Base-by-base conservation (phyloP, 371 early-diverging fungal genomes). In the Lichtheimia corymbifera region DNA sequence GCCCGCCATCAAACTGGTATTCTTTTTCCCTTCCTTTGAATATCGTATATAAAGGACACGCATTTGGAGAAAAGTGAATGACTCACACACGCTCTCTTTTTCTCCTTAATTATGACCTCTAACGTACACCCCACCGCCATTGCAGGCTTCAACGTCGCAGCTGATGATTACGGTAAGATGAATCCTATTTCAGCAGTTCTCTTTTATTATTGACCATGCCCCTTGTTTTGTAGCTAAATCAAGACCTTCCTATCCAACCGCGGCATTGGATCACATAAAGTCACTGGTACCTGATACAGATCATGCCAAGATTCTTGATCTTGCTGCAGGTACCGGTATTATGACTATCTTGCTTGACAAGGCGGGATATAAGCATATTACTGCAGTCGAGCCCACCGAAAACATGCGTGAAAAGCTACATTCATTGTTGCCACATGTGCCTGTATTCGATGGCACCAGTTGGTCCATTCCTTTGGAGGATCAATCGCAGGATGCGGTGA, bases 251-350 rank as follows among this genome's bases (percentile, higher is more conserved):
- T 80, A 77, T 55, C 81, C 81, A 5, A 30, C 44, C 5, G 59
- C 63, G 42, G 62, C 70, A 9, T 20, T 77, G 11, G 66, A 66
- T 2, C 41, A 63, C 4, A 61, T 76, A 13, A 45, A 55, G n/a
- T 7, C 61, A 17, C 30, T 60, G 2, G 22, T 68, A 4, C 55
- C 67, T 18, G 17, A 18, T 13, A 17, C 35, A 0, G 40, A 28
- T 17, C 35, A 53, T 17, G 59, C 58, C 2, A 60, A 71, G 1
- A 55, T 77, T 0, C 27, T 74, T 5, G 81, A 81, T 27, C 49
- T 81, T n/a, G 81, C 71, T 4, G 78, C 81, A 9, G 81, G 81
- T 4, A 77, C 81, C 0, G 81, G 81, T 12, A 78, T 74, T 24
- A 72, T 81, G 70, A 77, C 78, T 1, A 50, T 64, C 20, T 58